phyloP scores from a whole-genome alignment of 768 basidiomycete genomes.

The Melanogaster broomeanus region DNA sequence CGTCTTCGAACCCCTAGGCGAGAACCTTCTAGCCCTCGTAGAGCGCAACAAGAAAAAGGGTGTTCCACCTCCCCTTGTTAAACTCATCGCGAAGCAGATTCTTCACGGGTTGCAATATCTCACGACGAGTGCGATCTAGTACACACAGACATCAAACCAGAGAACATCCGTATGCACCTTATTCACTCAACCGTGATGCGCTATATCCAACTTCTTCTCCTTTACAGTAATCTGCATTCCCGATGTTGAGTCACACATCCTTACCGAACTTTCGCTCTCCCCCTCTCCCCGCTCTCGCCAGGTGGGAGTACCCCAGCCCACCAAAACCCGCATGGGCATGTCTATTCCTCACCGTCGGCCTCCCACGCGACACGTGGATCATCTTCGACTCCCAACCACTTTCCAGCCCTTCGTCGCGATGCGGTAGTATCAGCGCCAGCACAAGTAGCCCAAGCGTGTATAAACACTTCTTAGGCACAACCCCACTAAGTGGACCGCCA shows the following conservation, averaged over 20 bases:
- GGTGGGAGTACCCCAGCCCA: conserved; percentile 75
- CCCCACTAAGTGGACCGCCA: conserved; percentile 6
- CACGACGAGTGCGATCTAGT: conserved; percentile 92
- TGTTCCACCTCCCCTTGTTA: conserved; percentile 79
- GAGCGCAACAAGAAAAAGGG: conserved; percentile 83
- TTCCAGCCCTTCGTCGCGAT: conserved; percentile 48
- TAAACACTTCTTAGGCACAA: conserved; percentile 13
- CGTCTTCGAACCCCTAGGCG: conserved; percentile 85
- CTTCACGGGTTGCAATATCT: conserved; percentile 89
- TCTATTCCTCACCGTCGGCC: conserved; percentile 55
- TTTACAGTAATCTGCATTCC: conserved; percentile 76
- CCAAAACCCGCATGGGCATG: conserved; percentile 61
- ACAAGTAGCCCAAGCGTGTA: conserved; percentile 22
- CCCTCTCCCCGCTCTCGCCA: conserved; percentile 77
- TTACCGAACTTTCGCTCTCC: conserved; percentile 63
- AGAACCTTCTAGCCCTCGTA: conserved; percentile 72
- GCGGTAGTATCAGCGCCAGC: conserved; percentile 32
- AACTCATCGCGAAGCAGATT: conserved; percentile 83
- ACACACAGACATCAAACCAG: conserved; percentile 93
- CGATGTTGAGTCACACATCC: conserved; percentile 75
- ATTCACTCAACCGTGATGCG: conserved; percentile 15
- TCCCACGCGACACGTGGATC: conserved; percentile 63
- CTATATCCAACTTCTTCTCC: conserved; percentile 3
- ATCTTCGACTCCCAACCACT: conserved; percentile 84
- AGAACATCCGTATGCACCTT: conserved; percentile 82